Evolutionary conservation across 2,329 filamentous ascomycete genomes (phyloP).

Genomic region (Colletotrichum noveboracense): DNA sequence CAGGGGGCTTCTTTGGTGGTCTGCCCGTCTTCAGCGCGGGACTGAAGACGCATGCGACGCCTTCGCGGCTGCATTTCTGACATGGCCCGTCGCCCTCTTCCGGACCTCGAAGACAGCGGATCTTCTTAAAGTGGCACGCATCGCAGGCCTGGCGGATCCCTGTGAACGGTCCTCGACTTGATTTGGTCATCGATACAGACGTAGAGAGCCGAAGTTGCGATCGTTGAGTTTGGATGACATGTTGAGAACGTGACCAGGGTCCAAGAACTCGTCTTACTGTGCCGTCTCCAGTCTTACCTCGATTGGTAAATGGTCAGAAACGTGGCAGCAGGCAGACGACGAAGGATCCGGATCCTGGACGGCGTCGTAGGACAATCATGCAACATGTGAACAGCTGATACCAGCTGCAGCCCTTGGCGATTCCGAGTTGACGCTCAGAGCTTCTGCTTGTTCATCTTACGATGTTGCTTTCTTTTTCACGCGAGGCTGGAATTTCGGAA

Average conservation of each 20-base stretch:
- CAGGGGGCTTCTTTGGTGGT: not conserved
- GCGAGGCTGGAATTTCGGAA: not conserved
- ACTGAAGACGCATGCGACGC: not conserved
- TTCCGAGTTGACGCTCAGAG: not conserved
- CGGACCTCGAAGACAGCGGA: not conserved
- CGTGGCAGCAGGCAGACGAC: not conserved
- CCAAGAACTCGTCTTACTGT: not conserved
- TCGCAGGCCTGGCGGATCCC: constrained; percentile 12
- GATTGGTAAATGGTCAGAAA: not conserved
- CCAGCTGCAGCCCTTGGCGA: not conserved
- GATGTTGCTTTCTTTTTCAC: not conserved
- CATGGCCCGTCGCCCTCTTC: not conserved
- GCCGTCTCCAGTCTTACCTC: not conserved
- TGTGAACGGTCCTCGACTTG: not conserved
- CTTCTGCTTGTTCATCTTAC: not conserved
- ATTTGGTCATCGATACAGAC: not conserved
- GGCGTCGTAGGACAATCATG: too few relatives aligned
- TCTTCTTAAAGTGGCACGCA: constrained; percentile 9
- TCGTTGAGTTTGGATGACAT: not conserved
- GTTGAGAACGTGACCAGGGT: not conserved
- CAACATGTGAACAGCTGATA: too few relatives aligned
- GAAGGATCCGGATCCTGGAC: not conserved
- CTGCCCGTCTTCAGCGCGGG: constrained; percentile 11
- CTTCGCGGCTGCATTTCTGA: not conserved
- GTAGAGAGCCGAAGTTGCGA: not conserved